Evolutionary conservation across 176 grass and related monocot genomes (phyloP).

Genomic region (Rhynchospora tenuis): DNA sequence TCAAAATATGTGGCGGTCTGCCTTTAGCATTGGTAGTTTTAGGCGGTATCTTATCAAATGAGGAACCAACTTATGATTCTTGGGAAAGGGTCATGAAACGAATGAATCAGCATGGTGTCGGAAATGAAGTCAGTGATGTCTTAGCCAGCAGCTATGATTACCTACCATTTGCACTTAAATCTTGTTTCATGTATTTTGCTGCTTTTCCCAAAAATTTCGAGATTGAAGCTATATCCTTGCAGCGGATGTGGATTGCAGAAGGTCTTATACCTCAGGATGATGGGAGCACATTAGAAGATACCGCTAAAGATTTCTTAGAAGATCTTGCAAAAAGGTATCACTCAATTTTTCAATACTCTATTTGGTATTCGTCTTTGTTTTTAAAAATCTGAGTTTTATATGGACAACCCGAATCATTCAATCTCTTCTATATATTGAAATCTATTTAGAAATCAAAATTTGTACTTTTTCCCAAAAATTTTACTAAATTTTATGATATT

Average conservation of each 20-base stretch:
- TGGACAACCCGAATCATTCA: no score
- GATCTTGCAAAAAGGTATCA: not conserved
- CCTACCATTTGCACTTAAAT: not conserved
- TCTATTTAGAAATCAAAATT: no score
- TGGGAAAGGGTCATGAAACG: not conserved
- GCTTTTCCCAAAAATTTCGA: not conserved
- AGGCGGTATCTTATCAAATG: not conserved
- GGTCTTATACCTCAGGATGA: not conserved
- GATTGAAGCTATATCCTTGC: not conserved
- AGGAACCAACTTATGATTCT: not conserved
- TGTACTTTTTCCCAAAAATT: no score
- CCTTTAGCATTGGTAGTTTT: not conserved
- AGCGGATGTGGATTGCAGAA: not conserved
- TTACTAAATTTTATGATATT: no score
- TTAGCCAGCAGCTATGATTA: not conserved
- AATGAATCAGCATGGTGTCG: not conserved
- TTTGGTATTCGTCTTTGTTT: no score
- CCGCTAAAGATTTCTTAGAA: not conserved
- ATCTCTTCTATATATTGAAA: no score
- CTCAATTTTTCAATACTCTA: no score
- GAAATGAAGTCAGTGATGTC: not conserved
- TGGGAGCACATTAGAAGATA: not conserved
- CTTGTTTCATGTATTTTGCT: constrained; percentile 6
- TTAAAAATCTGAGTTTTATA: no score
- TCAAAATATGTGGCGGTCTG: not conserved